Evolutionary conservation across 1,284 basidiomycete species (phyloP).

Genomic region (Thelephora terrestris): DNA sequence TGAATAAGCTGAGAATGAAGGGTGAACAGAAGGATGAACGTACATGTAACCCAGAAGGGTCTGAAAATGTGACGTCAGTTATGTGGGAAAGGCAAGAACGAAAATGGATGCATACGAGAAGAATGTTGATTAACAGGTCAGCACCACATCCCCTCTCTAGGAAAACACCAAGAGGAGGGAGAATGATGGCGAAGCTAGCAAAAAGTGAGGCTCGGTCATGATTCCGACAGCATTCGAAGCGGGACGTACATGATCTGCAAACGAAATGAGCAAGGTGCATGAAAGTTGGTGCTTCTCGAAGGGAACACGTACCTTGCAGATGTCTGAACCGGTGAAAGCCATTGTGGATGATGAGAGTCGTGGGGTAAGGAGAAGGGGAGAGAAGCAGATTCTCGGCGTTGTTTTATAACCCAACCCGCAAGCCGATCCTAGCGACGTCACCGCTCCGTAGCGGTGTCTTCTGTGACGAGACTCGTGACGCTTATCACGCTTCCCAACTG

Average conservation of each 20-base stretch:
- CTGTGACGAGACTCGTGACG: too few relatives aligned
- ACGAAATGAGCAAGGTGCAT: conserved; percentile 1
- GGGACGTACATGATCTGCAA: conserved; percentile 23
- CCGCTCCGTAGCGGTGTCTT: too few relatives aligned
- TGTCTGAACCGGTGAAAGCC: conserved; percentile 64
- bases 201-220: conserved; percentile 2
- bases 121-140: conserved; percentile 65
- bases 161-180: conserved; percentile 75
- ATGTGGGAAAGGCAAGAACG: not conserved
- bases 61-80: conserved; percentile 13
- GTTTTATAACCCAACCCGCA: not conserved
- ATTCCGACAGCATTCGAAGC: not conserved
- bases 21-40: conserved; percentile 6
- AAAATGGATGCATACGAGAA: conserved; percentile 30
- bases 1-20: conserved; percentile 6
- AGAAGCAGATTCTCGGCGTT: not conserved
- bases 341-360: conserved; percentile 28
- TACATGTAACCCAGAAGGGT: conserved; percentile 67
- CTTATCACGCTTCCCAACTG: not conserved
- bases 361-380: conserved; percentile 3
- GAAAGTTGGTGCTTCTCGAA: not conserved
- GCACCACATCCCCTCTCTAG: conserved; percentile 65
- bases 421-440: not conserved
- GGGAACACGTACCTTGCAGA: conserved; percentile 50
- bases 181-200: conserved; percentile 51